Evolutionary conservation across 2,329 filamentous ascomycete genomes (phyloP).

Genomic region (Diaporthe citrichinensis): DNA sequence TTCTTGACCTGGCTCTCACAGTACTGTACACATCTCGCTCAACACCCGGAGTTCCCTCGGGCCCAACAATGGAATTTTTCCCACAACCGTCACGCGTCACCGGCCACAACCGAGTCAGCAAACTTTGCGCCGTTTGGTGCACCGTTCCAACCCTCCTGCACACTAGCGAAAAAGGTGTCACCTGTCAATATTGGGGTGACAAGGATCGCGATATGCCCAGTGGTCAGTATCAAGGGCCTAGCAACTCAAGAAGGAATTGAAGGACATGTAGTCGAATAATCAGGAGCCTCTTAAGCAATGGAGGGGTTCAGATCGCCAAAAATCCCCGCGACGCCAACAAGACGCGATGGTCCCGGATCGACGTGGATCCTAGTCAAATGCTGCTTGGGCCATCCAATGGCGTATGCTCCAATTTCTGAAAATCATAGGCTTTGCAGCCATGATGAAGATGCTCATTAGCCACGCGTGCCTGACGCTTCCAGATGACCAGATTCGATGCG

Average conservation of each 20-base stretch:
- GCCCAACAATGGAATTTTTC: conserved; percentile 30
- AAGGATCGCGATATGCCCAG: not conserved
- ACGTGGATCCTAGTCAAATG: conserved; percentile 37
- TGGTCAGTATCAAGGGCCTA: not conserved
- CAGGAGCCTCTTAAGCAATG: not conserved
- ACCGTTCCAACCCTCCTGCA: not conserved
- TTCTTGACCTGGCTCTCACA: not conserved
- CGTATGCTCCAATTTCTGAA: conserved; percentile 20
- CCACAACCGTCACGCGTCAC: conserved; percentile 25
- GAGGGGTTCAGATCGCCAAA: conserved; percentile 29
- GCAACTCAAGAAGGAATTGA: not conserved
- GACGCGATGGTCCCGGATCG: conserved; percentile 35
- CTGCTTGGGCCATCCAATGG: conserved; percentile 32
- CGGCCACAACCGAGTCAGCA: conserved; percentile 36
- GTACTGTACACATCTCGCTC: conserved; percentile 4
- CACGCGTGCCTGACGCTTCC: not conserved
- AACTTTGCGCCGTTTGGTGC: conserved; percentile 22
- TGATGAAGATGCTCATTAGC: not conserved
- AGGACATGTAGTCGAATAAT: not conserved
- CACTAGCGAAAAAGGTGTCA: conserved; percentile 6
- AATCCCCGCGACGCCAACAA: conserved; percentile 37
- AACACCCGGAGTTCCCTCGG: conserved; percentile 14
- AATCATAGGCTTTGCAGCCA: not conserved
- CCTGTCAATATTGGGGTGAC: not conserved
- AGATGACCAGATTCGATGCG: conserved; percentile 6